Conservation (phyloP, 2,329 filamentous ascomycete species). For the Verruconis gallopava region DNA sequence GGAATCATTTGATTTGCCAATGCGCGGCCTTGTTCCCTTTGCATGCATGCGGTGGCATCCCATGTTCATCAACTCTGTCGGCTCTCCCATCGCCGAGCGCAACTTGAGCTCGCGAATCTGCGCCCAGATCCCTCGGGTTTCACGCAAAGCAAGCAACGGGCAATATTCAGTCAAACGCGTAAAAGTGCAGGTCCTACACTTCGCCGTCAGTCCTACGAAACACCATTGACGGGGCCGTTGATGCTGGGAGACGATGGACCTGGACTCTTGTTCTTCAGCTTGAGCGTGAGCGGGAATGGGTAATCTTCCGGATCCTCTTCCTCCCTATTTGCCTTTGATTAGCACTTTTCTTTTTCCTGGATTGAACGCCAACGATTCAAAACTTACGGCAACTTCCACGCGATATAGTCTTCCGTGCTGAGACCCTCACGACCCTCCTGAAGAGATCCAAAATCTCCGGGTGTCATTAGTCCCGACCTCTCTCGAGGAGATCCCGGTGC, state of each 20-base stretch:
- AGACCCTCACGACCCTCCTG: constrained; percentile 90
- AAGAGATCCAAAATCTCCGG: constrained; percentile 90
- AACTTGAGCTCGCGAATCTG: no score
- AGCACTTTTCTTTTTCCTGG: no score
- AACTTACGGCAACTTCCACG: constrained; percentile 95
- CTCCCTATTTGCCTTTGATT: constrained; percentile 55
- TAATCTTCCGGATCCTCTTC: constrained; percentile 69
- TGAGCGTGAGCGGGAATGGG: constrained; percentile 50
- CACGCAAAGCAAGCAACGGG: no score
- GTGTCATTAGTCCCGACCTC: constrained; percentile 94
- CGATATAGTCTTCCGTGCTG: constrained; percentile 92
- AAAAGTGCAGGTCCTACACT: no score
- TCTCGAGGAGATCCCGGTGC: constrained; percentile 88
- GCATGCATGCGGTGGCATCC: no score
- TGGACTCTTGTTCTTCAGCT: constrained; percentile 29
- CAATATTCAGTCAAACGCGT: no score
- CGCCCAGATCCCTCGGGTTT: no score
- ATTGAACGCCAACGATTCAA: background rate
- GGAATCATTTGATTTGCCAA: no score
- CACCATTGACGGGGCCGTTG: constrained; percentile 9
- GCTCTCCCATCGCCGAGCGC: no score
- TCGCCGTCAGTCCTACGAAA: no score
- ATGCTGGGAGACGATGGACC: constrained; percentile 8
- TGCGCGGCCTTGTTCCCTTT: no score
- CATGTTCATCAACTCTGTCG: no score